These are phyloP conservation scores for Lasiodiplodia sp. DNA, from an alignment of 2,329 filamentous ascomycete species.

Conservation along the genomic window DNA sequence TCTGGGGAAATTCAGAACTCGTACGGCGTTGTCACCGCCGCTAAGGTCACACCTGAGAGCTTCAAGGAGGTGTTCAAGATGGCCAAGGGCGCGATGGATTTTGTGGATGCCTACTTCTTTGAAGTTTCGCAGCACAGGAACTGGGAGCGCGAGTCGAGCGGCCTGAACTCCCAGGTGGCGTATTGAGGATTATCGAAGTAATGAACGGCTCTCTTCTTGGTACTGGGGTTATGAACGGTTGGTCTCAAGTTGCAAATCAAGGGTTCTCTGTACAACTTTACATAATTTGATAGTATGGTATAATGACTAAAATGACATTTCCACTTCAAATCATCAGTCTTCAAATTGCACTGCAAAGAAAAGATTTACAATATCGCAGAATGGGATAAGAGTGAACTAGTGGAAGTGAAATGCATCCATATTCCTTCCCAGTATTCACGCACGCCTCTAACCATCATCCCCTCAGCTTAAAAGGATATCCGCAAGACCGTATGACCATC, in stretches of 20 bases:
- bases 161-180: constrained; percentile 70
- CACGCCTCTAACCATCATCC: no score
- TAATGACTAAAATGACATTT: background rate
- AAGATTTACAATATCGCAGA: background rate
- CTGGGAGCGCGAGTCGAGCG: constrained; percentile 76
- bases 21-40: constrained; percentile 79
- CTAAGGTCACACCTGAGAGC: constrained; percentile 59
- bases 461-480: background rate
- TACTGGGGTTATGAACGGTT: background rate
- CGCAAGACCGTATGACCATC: no score
- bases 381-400: background rate
- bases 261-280: background rate
- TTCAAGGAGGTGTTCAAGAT: constrained; percentile 70
- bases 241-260: background rate
- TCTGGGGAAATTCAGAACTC: constrained; percentile 66
- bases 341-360: background rate
- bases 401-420: background rate
- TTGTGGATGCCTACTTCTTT: constrained; percentile 74
- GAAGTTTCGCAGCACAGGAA: constrained; percentile 76
- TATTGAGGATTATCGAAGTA: constrained; percentile 59
- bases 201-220: no score
- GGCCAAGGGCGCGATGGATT: constrained; percentile 71
- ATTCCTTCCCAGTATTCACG: no score
- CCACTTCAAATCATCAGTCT: background rate
- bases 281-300: background rate